phyloP scores from a whole-genome alignment of 2,329 filamentous ascomycete species.

The Dichotomopilus funicola region DNA sequence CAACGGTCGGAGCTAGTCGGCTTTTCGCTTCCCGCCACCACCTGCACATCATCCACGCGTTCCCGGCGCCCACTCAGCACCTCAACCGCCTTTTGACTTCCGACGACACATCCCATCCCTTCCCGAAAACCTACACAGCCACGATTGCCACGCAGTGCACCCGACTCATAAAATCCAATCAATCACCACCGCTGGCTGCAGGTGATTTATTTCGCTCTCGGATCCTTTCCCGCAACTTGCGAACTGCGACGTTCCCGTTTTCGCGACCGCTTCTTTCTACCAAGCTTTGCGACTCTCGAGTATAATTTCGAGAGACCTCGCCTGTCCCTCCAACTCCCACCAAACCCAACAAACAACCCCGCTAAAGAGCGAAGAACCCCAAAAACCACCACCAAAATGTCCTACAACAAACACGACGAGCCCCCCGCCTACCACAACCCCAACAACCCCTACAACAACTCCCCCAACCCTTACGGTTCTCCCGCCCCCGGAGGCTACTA shows the following conservation, averaged over 20 bases:
- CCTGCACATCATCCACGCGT: too few relatives aligned
- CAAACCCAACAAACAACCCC: neutral
- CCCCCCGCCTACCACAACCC: constrained; percentile 44
- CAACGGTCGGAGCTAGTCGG: too few relatives aligned
- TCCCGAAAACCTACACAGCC: neutral
- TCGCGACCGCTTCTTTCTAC: neutral
- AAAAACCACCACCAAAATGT: constrained; percentile 29
- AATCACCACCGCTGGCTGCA: too few relatives aligned
- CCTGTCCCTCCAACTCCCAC: neutral
- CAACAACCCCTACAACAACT: constrained; percentile 38
- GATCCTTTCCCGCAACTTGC: neutral
- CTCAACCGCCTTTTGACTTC: neutral
- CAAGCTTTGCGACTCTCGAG: neutral
- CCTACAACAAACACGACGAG: constrained; percentile 39
- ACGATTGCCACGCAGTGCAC: constrained; percentile 1
- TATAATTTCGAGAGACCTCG: neutral
- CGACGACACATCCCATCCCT: neutral
- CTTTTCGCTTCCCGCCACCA: too few relatives aligned
- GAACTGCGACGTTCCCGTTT: neutral
- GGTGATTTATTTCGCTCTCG: too few relatives aligned
- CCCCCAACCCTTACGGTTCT: constrained; percentile 28
- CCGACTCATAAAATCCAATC: too few relatives aligned
- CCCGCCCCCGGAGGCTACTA: constrained; percentile 21
- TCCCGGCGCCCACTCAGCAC: neutral
- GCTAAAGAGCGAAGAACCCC: neutral